Evolutionary conservation across 495 filamentous ascomycete species (phyloP).

Genomic region (Parathielavia hyrcaniae): DNA sequence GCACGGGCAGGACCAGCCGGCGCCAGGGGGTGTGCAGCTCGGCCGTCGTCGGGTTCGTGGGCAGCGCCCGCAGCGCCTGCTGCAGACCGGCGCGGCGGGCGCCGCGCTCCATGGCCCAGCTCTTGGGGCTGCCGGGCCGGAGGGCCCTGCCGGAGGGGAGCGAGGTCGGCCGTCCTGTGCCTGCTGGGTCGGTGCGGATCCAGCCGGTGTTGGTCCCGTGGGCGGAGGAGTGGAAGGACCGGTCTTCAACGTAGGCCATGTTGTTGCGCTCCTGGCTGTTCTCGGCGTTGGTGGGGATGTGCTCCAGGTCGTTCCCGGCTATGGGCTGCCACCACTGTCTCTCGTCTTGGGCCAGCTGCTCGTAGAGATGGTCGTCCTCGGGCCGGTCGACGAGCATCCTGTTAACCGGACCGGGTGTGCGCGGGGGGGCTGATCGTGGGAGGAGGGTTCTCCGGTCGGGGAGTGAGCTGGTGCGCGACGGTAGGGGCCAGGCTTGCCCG

Average conservation of each 20-base stretch:
- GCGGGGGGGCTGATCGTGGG: conserved; percentile 11
- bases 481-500: conserved; percentile 16
- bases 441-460: conserved; percentile 13
- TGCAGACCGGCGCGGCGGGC: conserved; percentile 40
- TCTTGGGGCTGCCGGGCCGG: not conserved
- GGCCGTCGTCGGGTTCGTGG: conserved; percentile 23
- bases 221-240: conserved; percentile 11
- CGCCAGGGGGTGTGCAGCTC: conserved; percentile 25
- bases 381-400: conserved; percentile 13
- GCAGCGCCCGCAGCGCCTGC: conserved; percentile 31
- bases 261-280: not conserved
- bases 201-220: not conserved
- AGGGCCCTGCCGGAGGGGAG: conserved; percentile 17
- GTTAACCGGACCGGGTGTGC: conserved; percentile 12
- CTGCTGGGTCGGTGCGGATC: conserved; percentile 5
- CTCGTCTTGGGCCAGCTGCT: conserved; percentile 5
- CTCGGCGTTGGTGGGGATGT: not conserved
- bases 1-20: conserved; percentile 29
- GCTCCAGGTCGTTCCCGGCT: not conserved
- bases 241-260: conserved; percentile 14
- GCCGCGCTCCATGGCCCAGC: conserved; percentile 30
- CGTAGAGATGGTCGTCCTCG: not conserved
- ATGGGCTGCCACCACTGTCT: conserved; percentile 3
- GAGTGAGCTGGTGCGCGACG: not conserved
- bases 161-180: conserved; percentile 2